Conservation (phyloP, 2,329 filamentous ascomycete genomes). For the Ceratocystis smalleyi region DNA sequence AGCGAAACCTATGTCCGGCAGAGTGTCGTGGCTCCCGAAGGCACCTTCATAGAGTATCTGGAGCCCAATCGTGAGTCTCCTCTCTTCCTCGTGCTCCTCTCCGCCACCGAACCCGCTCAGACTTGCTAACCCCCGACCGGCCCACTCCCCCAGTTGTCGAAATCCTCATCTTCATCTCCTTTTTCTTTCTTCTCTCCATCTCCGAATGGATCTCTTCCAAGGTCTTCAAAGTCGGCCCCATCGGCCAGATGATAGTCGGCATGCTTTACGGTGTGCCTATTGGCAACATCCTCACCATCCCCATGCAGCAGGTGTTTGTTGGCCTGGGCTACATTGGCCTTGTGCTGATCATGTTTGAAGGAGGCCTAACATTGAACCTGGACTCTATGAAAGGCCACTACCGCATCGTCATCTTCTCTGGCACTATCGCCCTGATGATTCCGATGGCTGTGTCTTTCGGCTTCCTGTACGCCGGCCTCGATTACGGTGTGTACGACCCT, state of each 20-base stretch:
- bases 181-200: constrained; percentile 30
- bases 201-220: constrained; percentile 29
- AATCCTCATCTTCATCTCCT: constrained; percentile 29
- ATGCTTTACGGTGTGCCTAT: constrained; percentile 32
- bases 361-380: constrained; percentile 31
- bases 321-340: constrained; percentile 33
- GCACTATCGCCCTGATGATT: constrained; percentile 30
- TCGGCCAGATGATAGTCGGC: constrained; percentile 33
- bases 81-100: neutral
- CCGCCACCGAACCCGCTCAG: neutral
- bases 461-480: constrained; percentile 29
- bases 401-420: constrained; percentile 27
- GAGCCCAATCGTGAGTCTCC: constrained; percentile 25
- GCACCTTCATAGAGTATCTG: constrained; percentile 26
- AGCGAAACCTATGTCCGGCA: neutral
- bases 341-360: constrained; percentile 36
- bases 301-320: constrained; percentile 33
- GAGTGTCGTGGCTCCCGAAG: constrained; percentile 3
- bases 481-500: constrained; percentile 22
- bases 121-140: neutral
- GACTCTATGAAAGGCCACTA: constrained; percentile 33
- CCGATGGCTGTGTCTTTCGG: constrained; percentile 32
- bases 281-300: constrained; percentile 28
- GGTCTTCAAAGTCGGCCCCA: constrained; percentile 30
- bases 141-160: constrained; percentile 23